Percentiles rank a stretch among this genome's conserved stretches.
Conservation (phyloP, 1,284 basidiomycete species). For the Papiliotrema laurentii region DNA sequence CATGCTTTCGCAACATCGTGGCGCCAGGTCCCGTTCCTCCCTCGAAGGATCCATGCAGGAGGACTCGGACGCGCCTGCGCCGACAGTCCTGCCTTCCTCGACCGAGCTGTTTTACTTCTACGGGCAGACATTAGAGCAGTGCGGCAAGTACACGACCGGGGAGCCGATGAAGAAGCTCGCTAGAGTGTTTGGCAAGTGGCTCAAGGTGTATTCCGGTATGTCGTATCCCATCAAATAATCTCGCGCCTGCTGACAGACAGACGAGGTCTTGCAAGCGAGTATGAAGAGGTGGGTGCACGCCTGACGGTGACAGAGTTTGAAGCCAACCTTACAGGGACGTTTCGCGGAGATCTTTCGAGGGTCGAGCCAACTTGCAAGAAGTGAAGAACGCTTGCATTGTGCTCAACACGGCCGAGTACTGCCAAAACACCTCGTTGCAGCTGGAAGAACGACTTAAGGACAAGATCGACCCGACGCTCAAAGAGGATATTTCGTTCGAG, state of each 20-base stretch:
- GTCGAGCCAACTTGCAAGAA: slow-evolving; percentile 66
- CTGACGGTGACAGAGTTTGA: not conserved
- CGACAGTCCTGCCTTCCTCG: slow-evolving; percentile 79
- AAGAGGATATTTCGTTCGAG: slow-evolving; percentile 75
- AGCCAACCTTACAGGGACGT: slow-evolving; percentile 27
- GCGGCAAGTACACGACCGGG: slow-evolving; percentile 70
- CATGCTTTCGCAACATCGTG: slow-evolving; percentile 67
- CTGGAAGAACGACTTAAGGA: slow-evolving; percentile 86
- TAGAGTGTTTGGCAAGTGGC: slow-evolving; percentile 83
- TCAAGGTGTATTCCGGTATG: slow-evolving; percentile 83
- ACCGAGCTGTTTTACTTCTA: slow-evolving; percentile 98
- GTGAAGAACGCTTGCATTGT: slow-evolving; percentile 76
- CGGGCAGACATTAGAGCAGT: slow-evolving; percentile 89
- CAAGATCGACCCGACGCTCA: slow-evolving; percentile 70
- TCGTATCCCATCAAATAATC: slow-evolving; percentile 10
- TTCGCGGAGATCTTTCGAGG: slow-evolving; percentile 66
- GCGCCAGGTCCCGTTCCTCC: slow-evolving; percentile 60
- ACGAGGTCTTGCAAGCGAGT: slow-evolving; percentile 73
- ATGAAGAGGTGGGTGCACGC: slow-evolving; percentile 58
- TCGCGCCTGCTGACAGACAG: slow-evolving; percentile 45
- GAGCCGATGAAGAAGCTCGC: slow-evolving; percentile 74
- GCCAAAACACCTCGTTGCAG: slow-evolving; percentile 85
- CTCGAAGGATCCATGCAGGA: slow-evolving; percentile 56
- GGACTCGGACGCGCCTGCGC: slow-evolving; percentile 55
- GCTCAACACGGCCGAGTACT: slow-evolving; percentile 98